Evolutionary conservation across 2,329 filamentous ascomycete species (phyloP).

Genomic region (Biscogniauxia sp.): DNA sequence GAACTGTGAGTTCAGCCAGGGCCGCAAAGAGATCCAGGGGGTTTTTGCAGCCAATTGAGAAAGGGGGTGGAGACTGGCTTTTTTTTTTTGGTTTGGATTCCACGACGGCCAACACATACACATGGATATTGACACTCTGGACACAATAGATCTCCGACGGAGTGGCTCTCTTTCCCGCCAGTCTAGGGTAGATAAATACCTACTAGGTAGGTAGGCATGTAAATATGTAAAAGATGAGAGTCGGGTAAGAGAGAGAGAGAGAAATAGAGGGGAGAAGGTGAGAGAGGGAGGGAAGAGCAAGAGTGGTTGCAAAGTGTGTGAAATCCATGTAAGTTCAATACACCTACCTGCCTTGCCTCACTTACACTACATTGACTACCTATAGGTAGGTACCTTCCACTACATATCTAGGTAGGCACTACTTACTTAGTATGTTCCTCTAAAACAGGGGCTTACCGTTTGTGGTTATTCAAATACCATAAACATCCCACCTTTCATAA

Average conservation of each 20-base stretch:
- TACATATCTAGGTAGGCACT: too few species aligned
- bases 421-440: not conserved
- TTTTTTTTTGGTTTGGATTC: not conserved
- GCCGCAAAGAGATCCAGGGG: constrained; percentile 9
- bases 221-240: too few species aligned
- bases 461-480: not conserved
- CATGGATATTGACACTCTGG: too few species aligned
- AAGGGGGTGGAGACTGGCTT: constrained; percentile 21
- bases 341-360: not conserved
- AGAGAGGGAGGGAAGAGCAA: too few species aligned
- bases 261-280: too few species aligned
- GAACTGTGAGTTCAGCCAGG: constrained; percentile 13
- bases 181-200: not conserved
- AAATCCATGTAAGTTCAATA: not conserved
- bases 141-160: too few species aligned
- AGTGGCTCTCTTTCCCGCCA: not conserved
- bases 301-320: too few species aligned
- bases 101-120: not conserved
- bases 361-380: too few species aligned
- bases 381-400: too few species aligned
- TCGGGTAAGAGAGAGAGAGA: too few species aligned
- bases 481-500: not conserved
- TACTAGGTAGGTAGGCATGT: not conserved
- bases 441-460: not conserved
- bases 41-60: constrained; percentile 19